Conservation (phyloP, 75 land plant species). For the Sequoiadendron giganteum region DNA sequence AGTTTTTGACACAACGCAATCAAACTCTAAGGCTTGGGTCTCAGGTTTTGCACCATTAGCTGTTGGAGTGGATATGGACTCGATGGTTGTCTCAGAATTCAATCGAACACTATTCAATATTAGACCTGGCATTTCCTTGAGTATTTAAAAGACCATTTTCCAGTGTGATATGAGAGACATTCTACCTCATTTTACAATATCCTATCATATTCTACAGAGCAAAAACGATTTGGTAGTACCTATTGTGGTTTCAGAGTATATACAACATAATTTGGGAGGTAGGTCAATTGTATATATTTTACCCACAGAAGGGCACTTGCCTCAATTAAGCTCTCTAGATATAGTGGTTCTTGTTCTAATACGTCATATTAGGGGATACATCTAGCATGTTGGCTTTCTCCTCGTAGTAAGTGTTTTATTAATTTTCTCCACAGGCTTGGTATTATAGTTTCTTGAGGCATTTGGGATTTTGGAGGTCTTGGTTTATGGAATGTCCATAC, state of each 20-base stretch:
- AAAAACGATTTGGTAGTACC: conserved; percentile 86
- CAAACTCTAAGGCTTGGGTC: conserved; percentile 92
- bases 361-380: conserved; percentile 45
- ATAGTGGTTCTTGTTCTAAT: conserved; percentile 62
- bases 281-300: conserved; percentile 78
- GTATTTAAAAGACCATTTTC: conserved; percentile 71
- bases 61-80: conserved; percentile 87
- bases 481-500: background rate
- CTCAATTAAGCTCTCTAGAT: conserved; percentile 87
- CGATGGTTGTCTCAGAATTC: conserved; percentile 83
- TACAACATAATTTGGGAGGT: conserved; percentile 66
- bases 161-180: conserved; percentile 61
- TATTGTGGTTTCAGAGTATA: conserved; percentile 72
- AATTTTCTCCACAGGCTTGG: background rate
- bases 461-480: background rate
- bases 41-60: conserved; percentile 89
- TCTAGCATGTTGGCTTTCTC: background rate
- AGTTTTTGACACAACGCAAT: conserved; percentile 75
- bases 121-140: conserved; percentile 85
- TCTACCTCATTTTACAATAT: conserved; percentile 57
- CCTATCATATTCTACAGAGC: conserved; percentile 93
- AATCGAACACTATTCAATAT: conserved; percentile 87
- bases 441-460: background rate
- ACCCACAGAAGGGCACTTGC: conserved; percentile 84
- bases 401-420: background rate